Evolutionary conservation across 2,329 filamentous ascomycete genomes (phyloP), one percentile per base, ranked within the genome.

Genomic region (Rhynchosporium agropyri): DNA sequence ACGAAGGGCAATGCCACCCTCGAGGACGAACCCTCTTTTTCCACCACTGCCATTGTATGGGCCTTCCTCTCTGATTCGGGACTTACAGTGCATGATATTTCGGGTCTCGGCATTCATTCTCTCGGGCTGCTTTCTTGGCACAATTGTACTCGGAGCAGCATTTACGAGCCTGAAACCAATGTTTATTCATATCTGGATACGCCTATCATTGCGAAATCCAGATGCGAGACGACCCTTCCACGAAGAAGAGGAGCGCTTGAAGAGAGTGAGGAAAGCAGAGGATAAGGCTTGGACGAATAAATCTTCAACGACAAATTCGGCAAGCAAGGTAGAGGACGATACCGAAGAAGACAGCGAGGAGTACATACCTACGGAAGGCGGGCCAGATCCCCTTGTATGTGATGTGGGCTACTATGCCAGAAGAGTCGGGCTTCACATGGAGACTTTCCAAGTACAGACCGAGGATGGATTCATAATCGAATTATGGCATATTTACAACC

Each of bases 391-490:
- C 3, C 78, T 97, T 7, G 77, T 90, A 7, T 91, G 90, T 71
- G 90, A 97, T 70, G 85, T 93, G 26, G 83, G 83, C 2, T 95
- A 97, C 74, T 97, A 98, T 73, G 93, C 94, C 1, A 83, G 91
- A 26, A 83, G 93, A 12, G 92, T 97, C 13, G 94, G 94, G 0
- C 82, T 98, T 0, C 92, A 97, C 65, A 85, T 92, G 29, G 93
- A 97, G 72, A 84, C 84, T 9, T 91, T 92, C 71, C 82, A 90
- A 56, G 92, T 97, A 0, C 89, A 96, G 75, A 97, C 94, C 0
- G 93, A 97, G 74, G 94, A 98, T 71, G 93, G 93, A 0, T 97
- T 97, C 73, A 85, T 97, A 51, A 89, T 97, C 65, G 86, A 90
- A 28, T 80, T 97, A 1, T 96, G 91, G 88, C 94, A 97, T 74